Base-by-base conservation (phyloP, 108 stramenopile species). In the Poteriospumella lacustris region DNA sequence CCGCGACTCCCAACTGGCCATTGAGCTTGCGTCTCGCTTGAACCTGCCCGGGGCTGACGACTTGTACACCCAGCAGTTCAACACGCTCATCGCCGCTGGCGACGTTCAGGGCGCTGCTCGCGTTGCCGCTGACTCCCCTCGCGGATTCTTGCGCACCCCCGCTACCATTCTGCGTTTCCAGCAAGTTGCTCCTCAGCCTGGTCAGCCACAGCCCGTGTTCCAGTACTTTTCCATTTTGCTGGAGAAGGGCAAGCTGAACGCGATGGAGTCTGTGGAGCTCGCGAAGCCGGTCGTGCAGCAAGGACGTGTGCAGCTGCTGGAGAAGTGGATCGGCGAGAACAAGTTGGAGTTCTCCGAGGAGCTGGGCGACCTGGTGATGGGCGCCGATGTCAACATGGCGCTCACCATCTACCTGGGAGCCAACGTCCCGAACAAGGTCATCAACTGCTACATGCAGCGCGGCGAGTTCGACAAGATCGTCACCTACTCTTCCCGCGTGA, bases 401-500 rank as follows among this genome's bases (percentile, higher is more conserved):
- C 88, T 97, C 68, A 91, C 91, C 70, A 93, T 98, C 41, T 99
- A 96, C 85, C 90, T 97, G 59, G 85, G 95, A 56, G 95, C 94
- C 34, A 92, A 96, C 72, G 82, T 91, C 73, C 95, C 97, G 59
- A 93, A 89, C 43, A 98, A 99, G 92, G 99, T 95, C 2, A 94
- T 99, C 78, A 91, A 95, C 70, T 97, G 96, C 88, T 98, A 97
- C 85, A 92, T 94, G 42, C 94, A 96, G 83, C 85, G 94, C 24
- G 97, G 97, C 44, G 99, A 99, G 85, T 97, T 92, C 80, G 96
- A 96, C 79, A 96, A 98, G 86, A 96, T 98, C 86, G 95, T 97
- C 43, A 92, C 99, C 0, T 98, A 98, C 85, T 90, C 96, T 9
- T 90, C 92, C 42, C 90, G 90, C 75, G 95, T 97, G 36, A 94